These are phyloP conservation scores for Tillandsia fasciculata DNA, from an alignment of 176 grass and related monocot species.

Conservation along the genomic window DNA sequence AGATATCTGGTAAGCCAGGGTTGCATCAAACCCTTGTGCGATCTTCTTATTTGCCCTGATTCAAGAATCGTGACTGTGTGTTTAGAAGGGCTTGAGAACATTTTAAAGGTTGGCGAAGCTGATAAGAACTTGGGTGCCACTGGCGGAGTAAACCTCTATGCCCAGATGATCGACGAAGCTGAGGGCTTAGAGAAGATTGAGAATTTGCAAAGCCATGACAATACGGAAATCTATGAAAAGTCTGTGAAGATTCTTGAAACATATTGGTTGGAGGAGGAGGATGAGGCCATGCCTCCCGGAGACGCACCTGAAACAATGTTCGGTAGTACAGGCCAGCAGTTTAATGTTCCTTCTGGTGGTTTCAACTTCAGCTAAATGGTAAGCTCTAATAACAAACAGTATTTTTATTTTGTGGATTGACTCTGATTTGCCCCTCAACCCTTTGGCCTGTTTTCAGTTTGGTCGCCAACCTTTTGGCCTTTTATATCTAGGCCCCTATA, in stretches of 20 bases:
- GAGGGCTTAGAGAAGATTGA: conserved; percentile 26
- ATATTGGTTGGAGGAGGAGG: conserved; percentile 18
- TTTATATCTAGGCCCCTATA: too few species aligned
- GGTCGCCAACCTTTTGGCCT: too few species aligned
- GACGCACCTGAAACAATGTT: background rate
- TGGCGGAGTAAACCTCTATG: conserved; percentile 5
- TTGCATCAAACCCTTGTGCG: conserved; percentile 24
- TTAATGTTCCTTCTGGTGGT: conserved; percentile 15
- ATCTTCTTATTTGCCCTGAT: conserved; percentile 23
- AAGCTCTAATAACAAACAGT: background rate
- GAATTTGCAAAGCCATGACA: conserved; percentile 22
- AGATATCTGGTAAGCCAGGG: conserved; percentile 16
- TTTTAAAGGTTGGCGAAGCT: conserved; percentile 20
- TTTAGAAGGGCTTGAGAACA: conserved; percentile 11
- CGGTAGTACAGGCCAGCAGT: background rate
- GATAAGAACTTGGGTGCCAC: conserved; percentile 10
- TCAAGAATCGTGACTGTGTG: conserved; percentile 18
- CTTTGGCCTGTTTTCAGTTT: too few species aligned
- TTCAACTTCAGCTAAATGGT: conserved; percentile 21
- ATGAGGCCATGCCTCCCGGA: conserved; percentile 2
- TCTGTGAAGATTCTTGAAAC: conserved; percentile 19
- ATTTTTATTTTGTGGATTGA: too few species aligned
- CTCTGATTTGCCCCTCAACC: too few species aligned
- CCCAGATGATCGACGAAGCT: conserved; percentile 13
- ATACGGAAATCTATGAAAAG: conserved; percentile 25